These are phyloP conservation scores for Draba incana DNA, from an alignment of 345 rosid genomes.

Conservation along the genomic window DNA sequence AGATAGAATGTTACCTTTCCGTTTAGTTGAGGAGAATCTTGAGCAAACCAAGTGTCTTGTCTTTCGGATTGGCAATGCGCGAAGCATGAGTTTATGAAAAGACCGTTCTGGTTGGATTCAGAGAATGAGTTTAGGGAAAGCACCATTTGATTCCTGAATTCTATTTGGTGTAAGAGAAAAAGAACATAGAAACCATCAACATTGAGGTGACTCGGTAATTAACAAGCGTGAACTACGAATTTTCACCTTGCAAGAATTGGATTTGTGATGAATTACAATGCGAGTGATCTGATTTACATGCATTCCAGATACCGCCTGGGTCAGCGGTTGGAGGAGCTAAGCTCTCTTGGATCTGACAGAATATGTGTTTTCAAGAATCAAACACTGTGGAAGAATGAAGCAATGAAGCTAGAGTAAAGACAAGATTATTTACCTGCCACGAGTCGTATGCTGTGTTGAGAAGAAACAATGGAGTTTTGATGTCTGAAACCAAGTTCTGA, in stretches of 20 bases:
- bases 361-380: too few relatives aligned
- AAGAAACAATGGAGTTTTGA: constrained; percentile 77
- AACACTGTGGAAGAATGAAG: too few relatives aligned
- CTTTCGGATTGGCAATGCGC: constrained; percentile 93
- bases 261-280: constrained; percentile 70
- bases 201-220: background rate
- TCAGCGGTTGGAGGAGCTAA: constrained; percentile 76
- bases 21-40: constrained; percentile 63
- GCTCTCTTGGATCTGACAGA: constrained; percentile 72
- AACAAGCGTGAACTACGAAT: background rate
- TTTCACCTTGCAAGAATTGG: constrained; percentile 67
- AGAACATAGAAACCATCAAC: constrained; percentile 14
- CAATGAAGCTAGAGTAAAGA: constrained; percentile 13
- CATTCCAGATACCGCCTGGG: constrained; percentile 69
- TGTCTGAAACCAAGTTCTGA: constrained; percentile 63
- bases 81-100: constrained; percentile 90
- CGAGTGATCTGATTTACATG: constrained; percentile 60
- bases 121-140: constrained; percentile 52
- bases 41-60: constrained; percentile 88
- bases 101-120: constrained; percentile 61
- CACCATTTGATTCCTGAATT: constrained; percentile 84
- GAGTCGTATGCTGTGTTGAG: constrained; percentile 83
- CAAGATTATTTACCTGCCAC: constrained; percentile 69
- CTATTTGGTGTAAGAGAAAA: constrained; percentile 48
- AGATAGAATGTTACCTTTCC: constrained; percentile 53